These are phyloP conservation scores for Oryza meyeriana DNA, from an alignment of 176 grass and related monocot species.

Conservation along the genomic window DNA sequence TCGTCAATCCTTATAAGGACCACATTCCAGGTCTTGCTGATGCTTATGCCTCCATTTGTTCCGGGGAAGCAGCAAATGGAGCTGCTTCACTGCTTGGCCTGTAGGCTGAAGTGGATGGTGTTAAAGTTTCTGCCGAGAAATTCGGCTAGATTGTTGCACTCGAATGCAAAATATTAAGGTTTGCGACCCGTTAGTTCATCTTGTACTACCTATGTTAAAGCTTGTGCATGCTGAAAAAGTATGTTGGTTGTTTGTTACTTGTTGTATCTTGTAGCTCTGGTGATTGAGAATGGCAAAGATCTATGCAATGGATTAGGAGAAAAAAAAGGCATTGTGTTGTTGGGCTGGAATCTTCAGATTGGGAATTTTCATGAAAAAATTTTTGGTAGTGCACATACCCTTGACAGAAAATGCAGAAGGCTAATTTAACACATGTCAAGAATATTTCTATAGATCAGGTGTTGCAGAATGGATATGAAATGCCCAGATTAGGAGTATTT, in stretches of 20 bases:
- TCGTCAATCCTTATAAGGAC: conserved; percentile 23
- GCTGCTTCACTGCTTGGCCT: neutral
- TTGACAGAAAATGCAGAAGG: too few species aligned
- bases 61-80: neutral
- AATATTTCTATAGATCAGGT: too few species aligned
- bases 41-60: conserved; percentile 10
- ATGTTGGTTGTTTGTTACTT: neutral
- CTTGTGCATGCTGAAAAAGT: neutral
- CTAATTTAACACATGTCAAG: too few species aligned
- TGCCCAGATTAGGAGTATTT: too few species aligned
- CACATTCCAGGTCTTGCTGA: conserved; percentile 11
- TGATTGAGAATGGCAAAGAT: neutral
- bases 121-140: neutral
- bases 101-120: neutral
- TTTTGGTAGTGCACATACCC: too few species aligned
- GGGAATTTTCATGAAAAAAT: too few species aligned
- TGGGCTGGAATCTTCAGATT: too few species aligned
- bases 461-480: too few species aligned
- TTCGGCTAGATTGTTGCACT: neutral
- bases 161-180: neutral
- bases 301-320: neutral
- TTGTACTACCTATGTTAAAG: neutral
- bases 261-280: neutral
- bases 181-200: neutral
- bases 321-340: too few species aligned